Percentiles rank a stretch among this genome's conserved stretches.
Conservation (phyloP, 495 filamentous ascomycete genomes). For the Xylaria intraflava region DNA sequence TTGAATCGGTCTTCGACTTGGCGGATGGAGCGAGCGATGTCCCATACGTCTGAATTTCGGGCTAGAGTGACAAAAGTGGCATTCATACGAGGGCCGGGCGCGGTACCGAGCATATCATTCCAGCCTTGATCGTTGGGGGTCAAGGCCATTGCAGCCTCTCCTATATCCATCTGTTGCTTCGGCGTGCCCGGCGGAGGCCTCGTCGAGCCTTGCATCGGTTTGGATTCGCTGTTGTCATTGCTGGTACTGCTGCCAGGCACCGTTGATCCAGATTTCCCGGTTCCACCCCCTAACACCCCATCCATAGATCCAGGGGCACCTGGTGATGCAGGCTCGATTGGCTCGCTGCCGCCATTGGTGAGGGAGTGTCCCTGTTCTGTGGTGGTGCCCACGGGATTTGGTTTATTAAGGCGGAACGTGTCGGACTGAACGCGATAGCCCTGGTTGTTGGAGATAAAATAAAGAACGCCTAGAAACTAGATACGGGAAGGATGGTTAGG, state of each 20-base stretch:
- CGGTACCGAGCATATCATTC: conserved; percentile 45
- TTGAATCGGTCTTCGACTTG: conserved; percentile 98
- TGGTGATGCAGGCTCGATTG: neutral
- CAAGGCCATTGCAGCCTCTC: conserved; percentile 45
- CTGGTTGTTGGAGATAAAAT: conserved; percentile 62
- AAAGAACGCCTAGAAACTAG: conserved; percentile 67
- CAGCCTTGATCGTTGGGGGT: conserved; percentile 40
- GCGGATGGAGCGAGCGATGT: conserved; percentile 89
- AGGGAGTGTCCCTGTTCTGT: conserved; percentile 30
- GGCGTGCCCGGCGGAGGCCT: conserved; percentile 31
- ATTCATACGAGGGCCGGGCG: conserved; percentile 68
- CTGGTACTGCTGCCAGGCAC: conserved; percentile 4
- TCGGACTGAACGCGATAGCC: conserved; percentile 21
- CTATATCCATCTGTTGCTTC: conserved; percentile 31
- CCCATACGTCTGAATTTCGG: conserved; percentile 90
- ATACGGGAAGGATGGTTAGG: neutral
- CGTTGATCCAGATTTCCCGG: conserved; percentile 7
- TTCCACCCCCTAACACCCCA: neutral
- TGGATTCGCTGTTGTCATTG: conserved; percentile 15
- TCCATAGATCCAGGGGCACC: conserved; percentile 7
- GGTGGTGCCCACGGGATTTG: conserved; percentile 4
- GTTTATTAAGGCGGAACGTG: conserved; percentile 15
- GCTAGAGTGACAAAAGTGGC: conserved; percentile 96
- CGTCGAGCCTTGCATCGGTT: conserved; percentile 18
- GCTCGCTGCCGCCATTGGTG: conserved; percentile 12